phyloP scores from a whole-genome alignment of 108 stramenopile genomes.

The Cyclostephanos tholiformis region DNA sequence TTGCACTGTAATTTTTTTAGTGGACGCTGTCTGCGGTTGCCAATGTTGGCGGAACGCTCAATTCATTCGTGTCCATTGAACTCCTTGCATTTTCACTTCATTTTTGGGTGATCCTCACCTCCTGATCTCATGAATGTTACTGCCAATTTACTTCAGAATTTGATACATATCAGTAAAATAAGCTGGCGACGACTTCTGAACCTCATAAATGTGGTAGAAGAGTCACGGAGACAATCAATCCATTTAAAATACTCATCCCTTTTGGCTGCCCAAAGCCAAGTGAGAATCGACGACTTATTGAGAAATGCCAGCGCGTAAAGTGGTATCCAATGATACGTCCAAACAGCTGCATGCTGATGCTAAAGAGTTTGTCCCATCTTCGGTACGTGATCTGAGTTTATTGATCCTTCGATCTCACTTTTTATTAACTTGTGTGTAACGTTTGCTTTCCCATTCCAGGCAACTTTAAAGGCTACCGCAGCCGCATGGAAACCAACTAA shows the following conservation, averaged over 20 bases:
- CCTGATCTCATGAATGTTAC: neutral
- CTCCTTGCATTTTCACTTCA: neutral
- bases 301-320: constrained; percentile 17
- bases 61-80: neutral
- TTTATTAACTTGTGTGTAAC: neutral
- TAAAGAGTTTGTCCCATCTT: constrained; percentile 38
- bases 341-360: constrained; percentile 25
- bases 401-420: neutral
- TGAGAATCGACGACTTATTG: neutral
- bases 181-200: neutral
- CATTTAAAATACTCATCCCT: neutral
- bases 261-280: neutral
- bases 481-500: constrained; percentile 27
- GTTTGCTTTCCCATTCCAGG: constrained; percentile 15
- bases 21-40: too few species aligned
- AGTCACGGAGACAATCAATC: neutral
- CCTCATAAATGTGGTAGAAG: constrained; percentile 2
- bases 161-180: neutral
- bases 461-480: constrained; percentile 27
- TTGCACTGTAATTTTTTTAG: too few species aligned
- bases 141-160: neutral
- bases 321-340: neutral
- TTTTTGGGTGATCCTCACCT: neutral
- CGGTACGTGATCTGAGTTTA: constrained; percentile 22
- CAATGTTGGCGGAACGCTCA: too few species aligned